Evolutionary conservation across 176 grass and related monocot species (phyloP), one percentile per base, ranked within the genome.

Genomic region (Phoenix dactylifera): DNA sequence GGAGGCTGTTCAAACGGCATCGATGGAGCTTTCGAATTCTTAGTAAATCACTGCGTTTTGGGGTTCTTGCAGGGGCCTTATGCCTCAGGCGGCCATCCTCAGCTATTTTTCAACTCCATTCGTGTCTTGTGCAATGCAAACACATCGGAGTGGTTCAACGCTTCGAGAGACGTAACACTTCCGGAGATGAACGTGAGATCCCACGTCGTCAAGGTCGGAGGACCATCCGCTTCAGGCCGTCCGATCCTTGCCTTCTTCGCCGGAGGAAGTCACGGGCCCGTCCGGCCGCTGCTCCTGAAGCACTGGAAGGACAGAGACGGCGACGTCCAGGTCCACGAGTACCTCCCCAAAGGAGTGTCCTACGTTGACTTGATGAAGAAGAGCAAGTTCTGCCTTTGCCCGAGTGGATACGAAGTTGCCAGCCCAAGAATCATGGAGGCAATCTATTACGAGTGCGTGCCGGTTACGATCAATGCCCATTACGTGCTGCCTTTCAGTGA

Each of bases 121-220:
- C 84, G 92, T 0, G 92, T 82, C 26, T 55, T 97, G n/a, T 97
- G 92, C 84, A 97, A 97, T 50, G 87, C 87, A 50, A 97, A 97
- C 80, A 97, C 76, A 20, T 88, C 92, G 6, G 92, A 97, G 25
- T 87, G 87, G 5, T 97, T 97, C 84, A 17, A 61, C 51, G 80
- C 87, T 0, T 49, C 65, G 28, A 97, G 75, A 64, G 92, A 97
- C 15, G 92, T 88, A 0, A 77, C 87, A 0, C 73, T 97, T 39
- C 92, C 81, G 0, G 87, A 97, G 66, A 73, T 97, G 58, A 88
- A 97, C 80, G 59, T 97, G 1, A 77, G 58, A n/a, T 83, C 62
- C 0, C 81, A 97, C 54, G 53, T 6, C 4, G 22, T 88, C 35
- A 44, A 44, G 12, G 35, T 91, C 0, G 92, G 92, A 1, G 92